Conservation (phyloP, 2,329 filamentous ascomycete species). For the Ophiocordyceps camponoti-saundersi region DNA sequence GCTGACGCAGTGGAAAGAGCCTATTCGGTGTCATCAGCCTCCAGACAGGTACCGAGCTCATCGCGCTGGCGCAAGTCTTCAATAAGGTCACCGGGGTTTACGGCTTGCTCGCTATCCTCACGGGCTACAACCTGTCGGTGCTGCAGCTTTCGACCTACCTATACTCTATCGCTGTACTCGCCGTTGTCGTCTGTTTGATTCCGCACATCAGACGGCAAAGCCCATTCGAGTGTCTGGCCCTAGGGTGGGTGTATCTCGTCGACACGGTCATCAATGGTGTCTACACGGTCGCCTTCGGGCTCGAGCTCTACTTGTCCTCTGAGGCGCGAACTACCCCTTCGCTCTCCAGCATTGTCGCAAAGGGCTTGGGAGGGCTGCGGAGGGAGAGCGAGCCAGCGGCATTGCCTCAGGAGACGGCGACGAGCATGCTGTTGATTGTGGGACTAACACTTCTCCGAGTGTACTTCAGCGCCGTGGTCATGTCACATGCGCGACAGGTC, state of each 20-base stretch:
- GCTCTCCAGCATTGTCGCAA: constrained; percentile 11
- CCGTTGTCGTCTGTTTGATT: constrained; percentile 50
- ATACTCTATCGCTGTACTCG: constrained; percentile 61
- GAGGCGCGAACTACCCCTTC: constrained; percentile 8
- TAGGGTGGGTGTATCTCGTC: constrained; percentile 73
- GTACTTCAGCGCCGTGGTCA: constrained; percentile 72
- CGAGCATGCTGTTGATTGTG: constrained; percentile 63
- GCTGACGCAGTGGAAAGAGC: constrained; percentile 31
- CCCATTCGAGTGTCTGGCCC: constrained; percentile 61
- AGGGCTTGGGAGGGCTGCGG: constrained; percentile 16
- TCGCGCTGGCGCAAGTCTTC: constrained; percentile 66
- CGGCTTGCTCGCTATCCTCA: constrained; percentile 74
- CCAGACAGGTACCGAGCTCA: constrained; percentile 71
- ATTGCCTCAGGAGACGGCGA: constrained; percentile 41
- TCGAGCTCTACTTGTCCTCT: constrained; percentile 65
- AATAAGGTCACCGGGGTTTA: constrained; percentile 90
- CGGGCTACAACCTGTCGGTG: constrained; percentile 66
- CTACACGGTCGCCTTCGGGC: constrained; percentile 68
- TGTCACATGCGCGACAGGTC: constrained; percentile 65
- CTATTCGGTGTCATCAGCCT: constrained; percentile 78
- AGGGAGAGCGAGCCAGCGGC: constrained; percentile 15
- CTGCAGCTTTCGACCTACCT: constrained; percentile 85
- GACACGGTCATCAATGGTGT: constrained; percentile 68
- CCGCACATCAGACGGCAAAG: constrained; percentile 66
- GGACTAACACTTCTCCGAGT: constrained; percentile 57